Evolutionary conservation across 257 asterid genomes (phyloP), one percentile per base, ranked within the genome.

Genomic region (Ballota nigra): DNA sequence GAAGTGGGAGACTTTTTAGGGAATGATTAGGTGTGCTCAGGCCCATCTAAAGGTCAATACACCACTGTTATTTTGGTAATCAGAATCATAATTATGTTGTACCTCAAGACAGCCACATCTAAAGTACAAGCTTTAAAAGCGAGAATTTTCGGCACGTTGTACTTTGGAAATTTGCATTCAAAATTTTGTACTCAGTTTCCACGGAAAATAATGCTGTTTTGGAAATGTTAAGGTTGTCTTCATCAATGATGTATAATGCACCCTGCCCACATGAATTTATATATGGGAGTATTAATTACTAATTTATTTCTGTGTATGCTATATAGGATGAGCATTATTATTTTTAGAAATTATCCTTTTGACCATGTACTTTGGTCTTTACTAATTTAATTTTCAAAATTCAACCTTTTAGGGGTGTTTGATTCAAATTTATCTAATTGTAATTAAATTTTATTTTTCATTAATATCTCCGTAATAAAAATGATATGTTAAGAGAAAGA

Each of bases 181-280:
- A 66, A 15, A n/a, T 13, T 62, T 36, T 43, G 57, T 43, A 76
- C 49, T 68, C 47, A 20, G 34, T 45, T 12, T 6, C 69, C 18
- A 49, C 19, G 75, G 72, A 56, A 70, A 68, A 62, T 72, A 41
- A 63, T 62, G 73, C 47, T 40, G 55, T 64, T 66, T 70, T 70
- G 80, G 80, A 74, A 77, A 77, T 65, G 53, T 70, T 77, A 80
- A 81, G 82, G 82, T 77, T 77, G 77, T 80, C 79, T 74, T 72
- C 72, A 63, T 80, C 74, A 72, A 60, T 63, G 52, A 71, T 72
- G 73, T 53, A 43, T 24, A 9, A 15, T 18, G 65, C 56, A 16
- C 53, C 11, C 53, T 43, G 52, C 55, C 55, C 55, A 36, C 55
- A 47, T 47, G 16, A 40, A 45, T 15, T n/a, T n/a, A 45, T 45